Conservation (phyloP, 495 filamentous ascomycete genomes). For the Trichoderma virens region DNA sequence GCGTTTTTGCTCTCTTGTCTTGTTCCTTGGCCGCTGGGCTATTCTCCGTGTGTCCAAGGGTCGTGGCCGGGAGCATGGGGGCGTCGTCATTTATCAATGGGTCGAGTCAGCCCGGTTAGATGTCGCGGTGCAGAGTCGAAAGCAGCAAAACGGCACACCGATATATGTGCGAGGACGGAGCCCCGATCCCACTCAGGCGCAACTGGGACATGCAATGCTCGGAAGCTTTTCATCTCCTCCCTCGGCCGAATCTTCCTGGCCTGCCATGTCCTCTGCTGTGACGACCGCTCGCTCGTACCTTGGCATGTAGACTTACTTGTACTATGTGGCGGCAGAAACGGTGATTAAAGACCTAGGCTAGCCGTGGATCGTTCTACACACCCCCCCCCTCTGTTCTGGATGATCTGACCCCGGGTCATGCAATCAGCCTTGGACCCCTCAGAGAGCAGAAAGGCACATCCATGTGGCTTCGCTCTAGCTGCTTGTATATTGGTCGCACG, state of each 20-base stretch:
- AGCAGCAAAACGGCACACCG: background rate
- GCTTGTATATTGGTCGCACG: constrained; percentile 1
- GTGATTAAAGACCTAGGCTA: background rate
- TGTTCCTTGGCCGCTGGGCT: background rate
- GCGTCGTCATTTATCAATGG: background rate
- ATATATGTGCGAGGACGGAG: background rate
- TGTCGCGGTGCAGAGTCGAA: no score
- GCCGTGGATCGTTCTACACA: constrained; percentile 1
- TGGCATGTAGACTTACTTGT: background rate
- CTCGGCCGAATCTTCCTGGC: no score
- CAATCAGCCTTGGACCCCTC: constrained; percentile 4
- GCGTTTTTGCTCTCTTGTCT: background rate
- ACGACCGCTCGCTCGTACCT: background rate
- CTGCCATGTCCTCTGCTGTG: background rate
- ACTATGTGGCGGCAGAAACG: background rate
- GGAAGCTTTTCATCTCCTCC: background rate
- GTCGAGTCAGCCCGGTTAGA: background rate
- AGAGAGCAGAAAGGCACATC: background rate
- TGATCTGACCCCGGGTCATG: constrained; percentile 5
- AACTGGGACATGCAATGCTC: background rate
- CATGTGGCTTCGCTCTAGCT: constrained; percentile 3
- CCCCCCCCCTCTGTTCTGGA: background rate
- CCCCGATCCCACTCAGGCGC: background rate
- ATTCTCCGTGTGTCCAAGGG: background rate
- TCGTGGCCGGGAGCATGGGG: background rate